Conservation (phyloP, 345 rosid species). For the Xanthoceras sorbifolium region DNA sequence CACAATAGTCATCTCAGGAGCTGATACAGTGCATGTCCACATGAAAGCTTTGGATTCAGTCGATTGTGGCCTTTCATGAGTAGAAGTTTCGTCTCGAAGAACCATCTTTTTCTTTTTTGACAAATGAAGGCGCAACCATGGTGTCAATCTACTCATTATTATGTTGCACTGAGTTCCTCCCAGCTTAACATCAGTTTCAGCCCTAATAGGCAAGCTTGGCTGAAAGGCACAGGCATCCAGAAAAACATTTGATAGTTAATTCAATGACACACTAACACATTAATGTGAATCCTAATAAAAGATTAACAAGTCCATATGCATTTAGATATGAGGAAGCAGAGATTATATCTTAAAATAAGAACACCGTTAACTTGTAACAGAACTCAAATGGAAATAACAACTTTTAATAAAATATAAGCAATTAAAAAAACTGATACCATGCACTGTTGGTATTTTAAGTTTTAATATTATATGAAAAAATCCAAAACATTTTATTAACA, state of each 20-base stretch:
- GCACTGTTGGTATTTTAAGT: not conserved
- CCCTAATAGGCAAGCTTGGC: constrained; percentile 77
- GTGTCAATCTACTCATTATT: constrained; percentile 68
- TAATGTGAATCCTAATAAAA: not conserved
- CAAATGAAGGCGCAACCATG: constrained; percentile 76
- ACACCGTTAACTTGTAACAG: not conserved
- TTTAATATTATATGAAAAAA: not conserved
- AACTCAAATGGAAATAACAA: constrained; percentile 5
- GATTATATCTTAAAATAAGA: not conserved
- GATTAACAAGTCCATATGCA: not conserved
- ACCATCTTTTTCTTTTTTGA: constrained; percentile 65
- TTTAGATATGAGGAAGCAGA: not conserved
- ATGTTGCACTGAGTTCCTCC: constrained; percentile 89
- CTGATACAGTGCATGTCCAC: constrained; percentile 96
- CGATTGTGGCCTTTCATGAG: constrained; percentile 46
- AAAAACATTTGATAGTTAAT: not conserved
- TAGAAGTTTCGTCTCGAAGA: constrained; percentile 56
- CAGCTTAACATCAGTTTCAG: constrained; percentile 92
- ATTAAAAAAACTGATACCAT: not conserved
- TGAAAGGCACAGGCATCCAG: constrained; percentile 41
- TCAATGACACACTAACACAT: constrained; percentile 14
- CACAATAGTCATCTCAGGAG: constrained; percentile 91
- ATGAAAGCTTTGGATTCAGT: constrained; percentile 58
- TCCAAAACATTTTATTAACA: not conserved
- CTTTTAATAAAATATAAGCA: not conserved